A percentile compares a stretch with the other conserved stretches of the same genome.
phyloP scores from a whole-genome alignment of 2,329 filamentous ascomycete species.

The Nigrospora sphaerica region DNA sequence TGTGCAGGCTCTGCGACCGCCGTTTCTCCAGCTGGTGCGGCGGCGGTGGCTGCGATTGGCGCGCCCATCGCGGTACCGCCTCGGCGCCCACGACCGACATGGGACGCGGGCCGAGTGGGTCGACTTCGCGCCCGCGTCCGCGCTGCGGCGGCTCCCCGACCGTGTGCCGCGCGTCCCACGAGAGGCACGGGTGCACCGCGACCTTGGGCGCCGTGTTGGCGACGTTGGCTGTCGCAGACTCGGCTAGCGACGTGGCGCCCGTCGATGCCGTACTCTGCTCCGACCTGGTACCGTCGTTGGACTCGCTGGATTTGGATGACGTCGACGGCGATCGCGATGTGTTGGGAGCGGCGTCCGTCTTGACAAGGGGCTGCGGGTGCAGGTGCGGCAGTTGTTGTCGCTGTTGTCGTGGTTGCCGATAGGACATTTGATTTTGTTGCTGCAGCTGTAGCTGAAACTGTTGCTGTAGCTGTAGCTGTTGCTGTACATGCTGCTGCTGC shows the following conservation, averaged over 20 bases:
- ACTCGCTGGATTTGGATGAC: constrained; percentile 7
- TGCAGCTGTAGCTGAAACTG: background rate
- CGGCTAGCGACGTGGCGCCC: constrained; percentile 10
- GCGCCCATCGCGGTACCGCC: no score
- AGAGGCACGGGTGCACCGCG: no score
- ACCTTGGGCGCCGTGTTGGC: no score
- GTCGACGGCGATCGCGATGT: constrained; percentile 2
- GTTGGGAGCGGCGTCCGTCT: background rate
- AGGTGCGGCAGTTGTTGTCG: no score
- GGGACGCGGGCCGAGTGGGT: no score
- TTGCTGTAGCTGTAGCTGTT: background rate
- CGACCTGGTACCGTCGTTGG: constrained; percentile 7
- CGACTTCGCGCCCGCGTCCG: no score
- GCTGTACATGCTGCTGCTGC: background rate
- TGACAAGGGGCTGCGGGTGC: background rate
- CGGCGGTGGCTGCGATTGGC: no score
- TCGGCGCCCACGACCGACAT: no score
- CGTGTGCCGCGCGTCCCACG: no score
- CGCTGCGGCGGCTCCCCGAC: no score
- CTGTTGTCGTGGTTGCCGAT: no score
- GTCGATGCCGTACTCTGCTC: constrained; percentile 12
- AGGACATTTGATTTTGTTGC: background rate
- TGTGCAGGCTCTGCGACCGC: constrained; percentile 4
- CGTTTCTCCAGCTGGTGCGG: background rate
- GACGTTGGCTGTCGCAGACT: constrained; percentile 1